A percentile compares a stretch with the other conserved stretches of the same genome.
These are phyloP conservation scores for Plasmodium chabaudi DNA, from an alignment of 169 alveolate species.

Conservation along the genomic window DNA sequence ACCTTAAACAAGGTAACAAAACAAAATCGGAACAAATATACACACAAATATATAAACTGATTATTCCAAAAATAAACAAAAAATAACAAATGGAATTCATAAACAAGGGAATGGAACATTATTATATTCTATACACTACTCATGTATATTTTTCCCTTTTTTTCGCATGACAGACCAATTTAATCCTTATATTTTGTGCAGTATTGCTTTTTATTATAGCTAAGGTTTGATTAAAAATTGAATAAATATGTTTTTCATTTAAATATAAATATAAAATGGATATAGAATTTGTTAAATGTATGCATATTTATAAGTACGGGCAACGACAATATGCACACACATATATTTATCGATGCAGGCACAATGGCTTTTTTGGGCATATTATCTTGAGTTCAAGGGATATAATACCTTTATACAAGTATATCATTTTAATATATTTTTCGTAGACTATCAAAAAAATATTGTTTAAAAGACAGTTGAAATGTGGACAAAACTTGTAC, in stretches of 20 bases:
- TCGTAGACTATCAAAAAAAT: too few species aligned
- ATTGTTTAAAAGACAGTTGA: too few species aligned
- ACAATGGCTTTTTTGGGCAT: conserved; percentile 75
- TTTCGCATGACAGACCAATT: conserved; percentile 23
- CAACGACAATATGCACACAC: too few species aligned
- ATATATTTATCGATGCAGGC: conserved; percentile 25
- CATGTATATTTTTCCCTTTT: not conserved
- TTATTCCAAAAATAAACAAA: not conserved
- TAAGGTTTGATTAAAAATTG: conserved; percentile 48
- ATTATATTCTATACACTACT: not conserved
- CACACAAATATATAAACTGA: conserved; percentile 12
- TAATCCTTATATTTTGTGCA: conserved; percentile 28
- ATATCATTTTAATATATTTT: not conserved
- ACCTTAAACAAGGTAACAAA: conserved; percentile 63
- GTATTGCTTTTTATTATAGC: conserved; percentile 30
- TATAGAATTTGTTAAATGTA: not conserved
- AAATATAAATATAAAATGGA: not conserved
- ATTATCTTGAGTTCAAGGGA: conserved; percentile 74
- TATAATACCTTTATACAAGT: conserved; percentile 72
- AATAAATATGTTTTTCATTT: conserved; percentile 18
- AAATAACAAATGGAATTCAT: too few species aligned
- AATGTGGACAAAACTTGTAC: too few species aligned
- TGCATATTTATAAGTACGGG: not conserved
- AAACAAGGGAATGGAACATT: not conserved
- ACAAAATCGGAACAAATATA: conserved; percentile 14